These are phyloP conservation scores for Fulvia fulva DNA, from an alignment of 2,329 filamentous ascomycete genomes.

Conservation along the genomic window DNA sequence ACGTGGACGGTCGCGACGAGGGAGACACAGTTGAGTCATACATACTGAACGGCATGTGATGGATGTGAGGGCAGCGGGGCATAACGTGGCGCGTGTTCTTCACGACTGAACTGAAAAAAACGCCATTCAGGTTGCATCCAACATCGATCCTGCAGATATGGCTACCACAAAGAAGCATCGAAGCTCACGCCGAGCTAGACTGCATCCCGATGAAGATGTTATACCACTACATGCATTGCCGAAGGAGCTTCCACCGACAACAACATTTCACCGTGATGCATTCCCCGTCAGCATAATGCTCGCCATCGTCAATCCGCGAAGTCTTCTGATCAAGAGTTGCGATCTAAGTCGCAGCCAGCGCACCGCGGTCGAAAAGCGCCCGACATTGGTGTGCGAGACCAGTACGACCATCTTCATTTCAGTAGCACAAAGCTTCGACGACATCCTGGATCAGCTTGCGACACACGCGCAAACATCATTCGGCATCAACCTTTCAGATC, in stretches of 20 bases:
- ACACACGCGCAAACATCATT: not conserved
- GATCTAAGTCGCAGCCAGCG: not conserved
- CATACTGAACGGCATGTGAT: not conserved
- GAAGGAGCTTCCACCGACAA: not conserved
- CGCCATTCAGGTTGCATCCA: too few species aligned
- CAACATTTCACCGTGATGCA: not conserved
- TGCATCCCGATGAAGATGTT: not conserved
- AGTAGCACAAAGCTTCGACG: not conserved
- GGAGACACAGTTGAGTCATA: slow-evolving; percentile 2
- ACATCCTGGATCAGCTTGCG: not conserved
- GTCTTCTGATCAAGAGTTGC: not conserved
- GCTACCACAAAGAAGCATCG: not conserved
- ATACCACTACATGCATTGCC: not conserved
- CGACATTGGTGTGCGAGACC: not conserved
- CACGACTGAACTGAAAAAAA: not conserved
- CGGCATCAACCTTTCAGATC: not conserved
- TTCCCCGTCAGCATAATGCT: not conserved
- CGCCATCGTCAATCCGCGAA: not conserved
- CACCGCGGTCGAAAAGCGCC: not conserved
- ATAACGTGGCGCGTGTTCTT: not conserved
- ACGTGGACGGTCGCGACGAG: slow-evolving; percentile 1
- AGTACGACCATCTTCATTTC: not conserved
- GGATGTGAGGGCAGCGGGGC: not conserved
- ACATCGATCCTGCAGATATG: not conserved
- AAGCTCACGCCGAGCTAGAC: not conserved